A percentile compares a stretch with the other conserved stretches of the same genome.
Evolutionary conservation across 2,329 filamentous ascomycete species (phyloP).

Genomic region (Hypoxylon sp.): DNA sequence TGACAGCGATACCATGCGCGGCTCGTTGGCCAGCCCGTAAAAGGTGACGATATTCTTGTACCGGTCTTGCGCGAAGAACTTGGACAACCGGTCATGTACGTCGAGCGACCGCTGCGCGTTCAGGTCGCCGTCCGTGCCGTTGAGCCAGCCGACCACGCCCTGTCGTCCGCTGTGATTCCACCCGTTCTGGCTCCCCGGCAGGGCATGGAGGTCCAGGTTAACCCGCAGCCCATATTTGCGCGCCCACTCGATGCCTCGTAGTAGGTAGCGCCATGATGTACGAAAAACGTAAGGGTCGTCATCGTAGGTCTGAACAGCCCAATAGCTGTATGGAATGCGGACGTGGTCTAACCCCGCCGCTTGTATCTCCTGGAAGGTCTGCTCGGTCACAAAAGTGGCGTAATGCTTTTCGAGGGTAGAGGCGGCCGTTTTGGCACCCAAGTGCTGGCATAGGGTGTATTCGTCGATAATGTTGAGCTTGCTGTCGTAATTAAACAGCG

Average conservation of each 20-base stretch:
- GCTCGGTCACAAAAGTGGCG: conserved; percentile 84
- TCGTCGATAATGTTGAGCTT: conserved; percentile 82
- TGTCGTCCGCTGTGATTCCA: conserved; percentile 96
- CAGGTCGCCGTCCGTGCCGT: conserved; percentile 82
- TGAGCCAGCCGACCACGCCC: conserved; percentile 86
- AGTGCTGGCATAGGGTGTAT: conserved; percentile 78
- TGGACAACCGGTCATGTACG: conserved; percentile 85
- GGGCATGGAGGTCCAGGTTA: conserved; percentile 91
- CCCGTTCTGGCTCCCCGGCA: conserved; percentile 94
- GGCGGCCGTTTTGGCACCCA: conserved; percentile 74
- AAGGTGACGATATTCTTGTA: conserved; percentile 93
- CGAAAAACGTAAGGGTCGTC: conserved; percentile 88
- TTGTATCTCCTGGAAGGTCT: conserved; percentile 85
- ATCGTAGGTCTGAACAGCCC: conserved; percentile 88
- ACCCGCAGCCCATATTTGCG: conserved; percentile 91
- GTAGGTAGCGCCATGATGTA: conserved; percentile 91
- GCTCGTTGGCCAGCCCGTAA: conserved; percentile 96
- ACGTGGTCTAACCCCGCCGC: conserved; percentile 94
- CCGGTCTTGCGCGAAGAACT: conserved; percentile 92
- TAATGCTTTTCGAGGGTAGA: conserved; percentile 89
- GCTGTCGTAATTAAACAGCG: conserved; percentile 79
- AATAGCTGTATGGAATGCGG: conserved; percentile 95
- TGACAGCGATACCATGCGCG: conserved; percentile 82
- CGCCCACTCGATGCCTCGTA: conserved; percentile 92
- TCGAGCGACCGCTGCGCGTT: conserved; percentile 88